Percentiles rank a stretch among this genome's conserved stretches.
These are phyloP conservation scores for Coemansia sp. DNA, from an alignment of 192 early-diverging fungal genomes.

Conservation along the genomic window DNA sequence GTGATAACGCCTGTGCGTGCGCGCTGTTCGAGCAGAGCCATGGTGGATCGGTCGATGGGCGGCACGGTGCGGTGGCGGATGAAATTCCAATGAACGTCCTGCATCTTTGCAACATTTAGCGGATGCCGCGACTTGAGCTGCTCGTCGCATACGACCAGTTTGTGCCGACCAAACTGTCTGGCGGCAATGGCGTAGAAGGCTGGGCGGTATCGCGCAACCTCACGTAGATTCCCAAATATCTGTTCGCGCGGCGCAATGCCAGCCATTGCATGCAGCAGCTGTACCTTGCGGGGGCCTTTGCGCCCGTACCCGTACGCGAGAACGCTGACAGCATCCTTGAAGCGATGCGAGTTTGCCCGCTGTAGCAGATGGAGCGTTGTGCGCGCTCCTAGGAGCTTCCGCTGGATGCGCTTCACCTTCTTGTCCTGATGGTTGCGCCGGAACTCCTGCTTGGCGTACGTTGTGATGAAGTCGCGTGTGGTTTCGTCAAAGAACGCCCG, in stretches of 20 bases:
- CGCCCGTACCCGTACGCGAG: conserved; percentile 46
- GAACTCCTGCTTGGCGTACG: conserved; percentile 31
- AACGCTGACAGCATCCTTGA: conserved; percentile 39
- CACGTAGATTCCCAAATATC: conserved; percentile 33
- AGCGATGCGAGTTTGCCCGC: conserved; percentile 35
- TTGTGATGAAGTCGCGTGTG: conserved; percentile 35
- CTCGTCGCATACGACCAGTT: conserved; percentile 21
- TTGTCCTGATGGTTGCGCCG: conserved; percentile 25
- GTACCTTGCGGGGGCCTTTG: conserved; percentile 38
- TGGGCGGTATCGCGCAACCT: conserved; percentile 35
- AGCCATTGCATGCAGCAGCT: conserved; percentile 34
- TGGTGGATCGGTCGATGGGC: conserved; percentile 29
- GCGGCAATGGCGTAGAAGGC: conserved; percentile 44
- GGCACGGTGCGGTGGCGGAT: conserved; percentile 20
- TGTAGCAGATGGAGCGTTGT: conserved; percentile 34
- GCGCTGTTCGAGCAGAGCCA: conserved; percentile 34
- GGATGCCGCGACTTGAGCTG: conserved; percentile 28
- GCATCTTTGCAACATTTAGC: conserved; percentile 46
- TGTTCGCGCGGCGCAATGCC: conserved; percentile 24
- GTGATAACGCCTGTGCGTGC: conserved; percentile 21
- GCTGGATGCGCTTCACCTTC: conserved; percentile 9
- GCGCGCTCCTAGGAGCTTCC: conserved; percentile 21
- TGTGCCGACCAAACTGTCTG: conserved; percentile 23
- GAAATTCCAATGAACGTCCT: conserved; percentile 32
- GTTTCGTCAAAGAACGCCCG: conserved; percentile 45